phyloP scores from a whole-genome alignment of 176 grass and related monocot species.

The Cymbopogon citratus region DNA sequence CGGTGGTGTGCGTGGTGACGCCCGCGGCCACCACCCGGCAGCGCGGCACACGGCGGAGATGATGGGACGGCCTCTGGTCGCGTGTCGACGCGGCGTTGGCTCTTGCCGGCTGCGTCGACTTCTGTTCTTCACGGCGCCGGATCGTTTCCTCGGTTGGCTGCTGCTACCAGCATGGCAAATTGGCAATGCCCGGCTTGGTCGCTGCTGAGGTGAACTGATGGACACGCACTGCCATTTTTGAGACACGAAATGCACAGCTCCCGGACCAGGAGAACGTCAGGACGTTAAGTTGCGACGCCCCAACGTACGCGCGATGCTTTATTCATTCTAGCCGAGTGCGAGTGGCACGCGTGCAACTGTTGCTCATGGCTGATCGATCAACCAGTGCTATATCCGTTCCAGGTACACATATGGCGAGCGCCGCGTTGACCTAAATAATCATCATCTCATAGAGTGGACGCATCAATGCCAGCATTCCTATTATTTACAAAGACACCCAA shows the following conservation, averaged over 20 bases:
- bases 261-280: neutral
- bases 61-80: neutral
- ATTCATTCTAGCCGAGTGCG: neutral
- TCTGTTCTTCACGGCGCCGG: too few relatives aligned
- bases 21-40: neutral
- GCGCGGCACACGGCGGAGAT: neutral
- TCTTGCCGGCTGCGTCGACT: neutral
- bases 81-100: neutral
- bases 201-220: too few relatives aligned
- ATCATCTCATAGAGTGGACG: too few relatives aligned
- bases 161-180: too few relatives aligned
- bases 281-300: neutral
- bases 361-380: neutral
- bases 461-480: too few relatives aligned
- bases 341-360: neutral
- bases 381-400: too few relatives aligned
- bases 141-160: too few relatives aligned
- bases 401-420: too few relatives aligned
- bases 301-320: neutral
- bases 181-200: too few relatives aligned
- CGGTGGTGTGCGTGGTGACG: neutral
- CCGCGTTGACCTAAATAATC: too few relatives aligned
- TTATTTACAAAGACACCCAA: too few relatives aligned
- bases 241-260: neutral
- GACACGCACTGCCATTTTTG: neutral